Conservation (phyloP, 192 early-diverging fungal genomes). For the Coemansia sp. region DNA sequence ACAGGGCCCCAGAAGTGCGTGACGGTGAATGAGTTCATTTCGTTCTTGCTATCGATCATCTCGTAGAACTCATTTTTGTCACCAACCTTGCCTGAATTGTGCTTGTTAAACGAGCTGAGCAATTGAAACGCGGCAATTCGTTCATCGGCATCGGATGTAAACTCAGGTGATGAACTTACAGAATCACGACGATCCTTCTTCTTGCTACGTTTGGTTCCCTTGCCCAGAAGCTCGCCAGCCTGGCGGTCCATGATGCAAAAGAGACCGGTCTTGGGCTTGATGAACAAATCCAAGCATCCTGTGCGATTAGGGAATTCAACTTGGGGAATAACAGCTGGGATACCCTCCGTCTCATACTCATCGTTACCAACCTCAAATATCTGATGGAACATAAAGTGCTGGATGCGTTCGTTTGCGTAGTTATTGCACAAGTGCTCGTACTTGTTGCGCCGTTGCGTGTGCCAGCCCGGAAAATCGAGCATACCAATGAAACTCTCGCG, state of each 20-base stretch:
- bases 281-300: slow-evolving; percentile 68
- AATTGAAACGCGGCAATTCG: slow-evolving; percentile 49
- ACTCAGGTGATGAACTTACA: slow-evolving; percentile 36
- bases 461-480: slow-evolving; percentile 74
- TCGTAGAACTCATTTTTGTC: slow-evolving; percentile 39
- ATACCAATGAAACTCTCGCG: slow-evolving; percentile 64
- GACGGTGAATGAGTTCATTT: slow-evolving; percentile 67
- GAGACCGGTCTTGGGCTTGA: slow-evolving; percentile 67
- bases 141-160: slow-evolving; percentile 25
- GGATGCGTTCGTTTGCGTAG: slow-evolving; percentile 71
- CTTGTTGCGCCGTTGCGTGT: slow-evolving; percentile 71
- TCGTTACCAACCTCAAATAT: slow-evolving; percentile 60
- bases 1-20: slow-evolving; percentile 76
- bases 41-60: slow-evolving; percentile 51
- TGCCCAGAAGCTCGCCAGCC: slow-evolving; percentile 36
- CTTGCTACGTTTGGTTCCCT: slow-evolving; percentile 15
- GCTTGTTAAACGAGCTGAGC: slow-evolving; percentile 40
- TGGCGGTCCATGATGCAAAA: slow-evolving; percentile 73
- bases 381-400: slow-evolving; percentile 56
- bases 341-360: slow-evolving; percentile 78
- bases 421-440: slow-evolving; percentile 75
- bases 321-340: slow-evolving; percentile 65
- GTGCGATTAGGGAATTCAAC: slow-evolving; percentile 65
- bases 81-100: slow-evolving; percentile 34
- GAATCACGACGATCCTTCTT: slow-evolving; percentile 32